Evolutionary conservation across 805 yeast species (phyloP).

Genomic region (Nakazawaea populi): DNA sequence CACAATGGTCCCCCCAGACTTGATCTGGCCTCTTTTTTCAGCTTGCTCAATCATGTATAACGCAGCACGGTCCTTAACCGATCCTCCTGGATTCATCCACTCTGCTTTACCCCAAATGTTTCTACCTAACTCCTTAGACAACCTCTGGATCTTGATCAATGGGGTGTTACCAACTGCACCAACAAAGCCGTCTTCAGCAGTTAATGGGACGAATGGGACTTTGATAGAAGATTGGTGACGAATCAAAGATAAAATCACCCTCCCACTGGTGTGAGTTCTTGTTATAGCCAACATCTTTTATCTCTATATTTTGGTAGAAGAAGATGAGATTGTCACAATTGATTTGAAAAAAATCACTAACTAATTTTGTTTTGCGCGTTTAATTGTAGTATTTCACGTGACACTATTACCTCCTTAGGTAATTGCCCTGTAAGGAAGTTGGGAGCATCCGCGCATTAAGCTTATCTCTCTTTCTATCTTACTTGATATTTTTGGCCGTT

Average conservation of each 20-base stretch:
- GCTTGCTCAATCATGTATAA: constrained; percentile 73
- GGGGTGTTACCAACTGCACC: constrained; percentile 96
- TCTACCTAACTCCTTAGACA: constrained; percentile 57
- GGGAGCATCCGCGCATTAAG: no score
- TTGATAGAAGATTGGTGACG: constrained; percentile 3
- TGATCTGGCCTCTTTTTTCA: constrained; percentile 55
- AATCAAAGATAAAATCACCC: not conserved
- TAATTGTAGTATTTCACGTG: not conserved
- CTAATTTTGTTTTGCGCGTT: no score
- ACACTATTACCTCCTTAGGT: not conserved
- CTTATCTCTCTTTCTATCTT: not conserved
- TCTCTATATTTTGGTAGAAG: not conserved
- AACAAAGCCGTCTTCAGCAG: constrained; percentile 61
- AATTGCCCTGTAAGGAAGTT: no score
- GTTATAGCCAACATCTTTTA: not conserved
- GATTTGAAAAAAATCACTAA: no score
- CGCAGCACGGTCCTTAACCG: constrained; percentile 90
- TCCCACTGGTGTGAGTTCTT: not conserved
- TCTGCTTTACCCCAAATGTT: constrained; percentile 88
- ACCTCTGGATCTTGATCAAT: constrained; percentile 50
- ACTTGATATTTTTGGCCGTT: no score
- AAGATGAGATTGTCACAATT: no score
- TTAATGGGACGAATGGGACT: constrained; percentile 56
- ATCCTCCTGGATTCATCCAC: constrained; percentile 91
- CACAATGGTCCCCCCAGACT: constrained; percentile 79